A percentile compares a stretch with the other conserved stretches of the same genome.
Conservation (phyloP, 331 rosid genomes). For the Quercus tomentella region DNA sequence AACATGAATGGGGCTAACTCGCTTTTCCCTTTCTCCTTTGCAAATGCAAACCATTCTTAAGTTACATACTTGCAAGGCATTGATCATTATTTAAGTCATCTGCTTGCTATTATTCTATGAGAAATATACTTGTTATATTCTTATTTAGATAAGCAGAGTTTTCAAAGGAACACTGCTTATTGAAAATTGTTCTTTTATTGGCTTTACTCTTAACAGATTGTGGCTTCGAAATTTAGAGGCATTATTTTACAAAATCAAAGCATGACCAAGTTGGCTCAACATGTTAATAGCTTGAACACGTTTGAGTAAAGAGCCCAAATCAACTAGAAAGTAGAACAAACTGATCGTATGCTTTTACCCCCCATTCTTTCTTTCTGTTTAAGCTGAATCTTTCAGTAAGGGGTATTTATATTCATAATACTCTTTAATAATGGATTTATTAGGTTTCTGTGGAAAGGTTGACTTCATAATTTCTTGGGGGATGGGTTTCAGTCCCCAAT, state of each 20-base stretch:
- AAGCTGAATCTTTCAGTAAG: neutral
- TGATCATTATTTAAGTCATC: neutral
- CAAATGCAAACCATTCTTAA: neutral
- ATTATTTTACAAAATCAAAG: neutral
- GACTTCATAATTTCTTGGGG: neutral
- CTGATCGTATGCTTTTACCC: neutral
- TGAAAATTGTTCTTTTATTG: neutral
- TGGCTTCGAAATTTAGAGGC: slow-evolving; percentile 11
- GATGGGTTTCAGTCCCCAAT: neutral
- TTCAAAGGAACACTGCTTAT: slow-evolving; percentile 48
- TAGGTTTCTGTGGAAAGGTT: neutral
- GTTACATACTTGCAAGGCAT: neutral
- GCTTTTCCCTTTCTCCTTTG: neutral
- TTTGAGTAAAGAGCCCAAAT: neutral
- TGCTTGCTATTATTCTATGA: slow-evolving; percentile 1
- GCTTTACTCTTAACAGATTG: neutral
- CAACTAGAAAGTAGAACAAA: neutral
- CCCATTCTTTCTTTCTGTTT: neutral
- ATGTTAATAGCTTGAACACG: slow-evolving; percentile 6
- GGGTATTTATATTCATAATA: neutral
- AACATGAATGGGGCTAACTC: neutral
- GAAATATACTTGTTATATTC: slow-evolving; percentile 6
- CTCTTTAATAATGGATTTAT: neutral
- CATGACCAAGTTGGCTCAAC: neutral
- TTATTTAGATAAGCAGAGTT: slow-evolving; percentile 84